Evolutionary conservation across 352 stramenopile genomes (phyloP), one percentile per base, ranked within the genome.

Genomic region (Phytophthora lateralis): DNA sequence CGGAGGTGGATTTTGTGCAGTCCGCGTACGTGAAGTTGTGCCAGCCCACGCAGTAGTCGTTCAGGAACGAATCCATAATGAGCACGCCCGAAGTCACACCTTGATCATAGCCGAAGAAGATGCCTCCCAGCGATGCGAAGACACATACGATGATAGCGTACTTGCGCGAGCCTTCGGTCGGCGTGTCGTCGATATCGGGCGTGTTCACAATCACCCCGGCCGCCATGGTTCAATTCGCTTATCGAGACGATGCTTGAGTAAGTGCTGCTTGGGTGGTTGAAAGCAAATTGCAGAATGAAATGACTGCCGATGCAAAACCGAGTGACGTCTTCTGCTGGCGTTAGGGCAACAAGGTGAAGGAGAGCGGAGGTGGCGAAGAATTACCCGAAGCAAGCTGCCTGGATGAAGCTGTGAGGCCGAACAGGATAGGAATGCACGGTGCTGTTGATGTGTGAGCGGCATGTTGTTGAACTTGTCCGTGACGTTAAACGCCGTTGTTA

Each of bases 41-140:
- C 63, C 66, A 79, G 15, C 69, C 69, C 12, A 76, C 65, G 44
- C 68, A 75, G 47, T 66, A 75, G 49, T 68, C 62, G 32, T 69
- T 56, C n/a, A 75, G 48, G 61, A 67, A 72, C 6, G 57, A 67
- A 38, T 60, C 56, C 63, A 72, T 71, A 46, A 63, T 63, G 34
- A 63, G 41, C 8, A 69, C 61, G 6, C 54, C 61, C 6, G 47
- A 60, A 39, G 61, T 69, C 10, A 69, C 61, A 45, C 61, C 61
- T 56, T 68, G 52, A 41, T 68, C 60, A 48, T 68, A 68, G 24
- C 60, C 52, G 45, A 68, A 68, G 46, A 68, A 69, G 24, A 69
- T 60, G 21, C 53, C 60, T 24, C 60, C 60, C 11, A 69, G 32
- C 17, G 60, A 61, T 2, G 60, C 35, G 20, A 62, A 67, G 37